Base-by-base conservation (phyloP, 139 green algal species). In the Chlamydomonas incerta region DNA sequence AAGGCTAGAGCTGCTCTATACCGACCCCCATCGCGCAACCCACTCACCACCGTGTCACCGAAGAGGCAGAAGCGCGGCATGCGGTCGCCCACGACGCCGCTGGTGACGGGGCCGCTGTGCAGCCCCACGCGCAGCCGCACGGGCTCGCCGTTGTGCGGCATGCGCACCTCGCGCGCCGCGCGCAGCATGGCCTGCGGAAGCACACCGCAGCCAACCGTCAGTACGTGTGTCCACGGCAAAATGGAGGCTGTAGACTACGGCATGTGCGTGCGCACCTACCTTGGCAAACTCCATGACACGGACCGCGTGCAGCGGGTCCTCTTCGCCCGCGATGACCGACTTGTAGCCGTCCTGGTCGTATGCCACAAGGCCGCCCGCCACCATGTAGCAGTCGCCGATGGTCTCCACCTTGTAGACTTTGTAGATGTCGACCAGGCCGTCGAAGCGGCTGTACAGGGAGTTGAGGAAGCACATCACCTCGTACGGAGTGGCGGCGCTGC, bases 361-460 rank as follows among this genome's bases (percentile, higher is more conserved):
- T 4, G 46, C 65, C 57, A 72, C 71, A 31, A 77, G 69, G 26
- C 68, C 80, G 5, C 67, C 80, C 8, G 83, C 82, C 37, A 90
- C 89, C 87, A 92, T 84, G 81, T 92, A 92, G 87, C 87, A 92
- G 72, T 92, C 89, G 15, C 89, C 89, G 41, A 92, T 88, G n/a
- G 89, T 92, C 87, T 92, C 87, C 21, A 92, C 75, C 68, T 92
- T 92, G 37, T 92, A 89, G 3, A 90, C 77, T 60, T 71, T 82
- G 60, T 82, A 82, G 35, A 82, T 71, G 58, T 82, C 74, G 9
- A 71, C 58, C 33, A 82, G 57, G 28, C 50, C 28, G 74, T 82
- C 74, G 58, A 82, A 82, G 9, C 58, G 55, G 74, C 34, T 60
- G 74, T 82, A 82, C 28, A 82, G 57, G 2, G 57, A 21, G 41